Percentiles rank a stretch among this genome's conserved stretches.
These are phyloP conservation scores for Suillus weaverae DNA, from an alignment of 768 basidiomycete species.

Conservation along the genomic window DNA sequence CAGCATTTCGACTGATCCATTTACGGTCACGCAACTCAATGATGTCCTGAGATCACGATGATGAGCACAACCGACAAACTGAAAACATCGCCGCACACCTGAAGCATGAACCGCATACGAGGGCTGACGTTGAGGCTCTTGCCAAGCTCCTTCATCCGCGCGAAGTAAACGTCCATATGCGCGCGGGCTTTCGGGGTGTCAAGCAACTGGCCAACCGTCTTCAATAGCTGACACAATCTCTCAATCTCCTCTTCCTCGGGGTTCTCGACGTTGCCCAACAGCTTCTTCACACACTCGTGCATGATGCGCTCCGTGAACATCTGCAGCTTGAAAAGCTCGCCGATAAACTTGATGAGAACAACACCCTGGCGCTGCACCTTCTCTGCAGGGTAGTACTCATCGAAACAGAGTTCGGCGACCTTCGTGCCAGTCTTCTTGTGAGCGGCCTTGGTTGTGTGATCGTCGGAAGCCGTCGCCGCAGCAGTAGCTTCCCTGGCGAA, in stretches of 20 bases:
- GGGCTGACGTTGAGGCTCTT: constrained; percentile 78
- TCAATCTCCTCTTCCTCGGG: constrained; percentile 99
- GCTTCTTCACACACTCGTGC: constrained; percentile 97
- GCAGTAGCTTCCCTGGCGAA: constrained; percentile 68
- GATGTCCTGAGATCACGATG: constrained; percentile 62
- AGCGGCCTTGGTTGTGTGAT: constrained; percentile 73
- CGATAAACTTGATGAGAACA: constrained; percentile 96
- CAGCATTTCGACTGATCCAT: constrained; percentile 73
- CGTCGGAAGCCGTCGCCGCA: constrained; percentile 71
- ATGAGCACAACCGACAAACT: constrained; percentile 6
- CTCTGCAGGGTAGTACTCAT: constrained; percentile 94
- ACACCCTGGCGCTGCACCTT: constrained; percentile 97
- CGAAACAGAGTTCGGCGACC: constrained; percentile 80
- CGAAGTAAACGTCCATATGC: constrained; percentile 93
- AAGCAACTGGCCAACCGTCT: constrained; percentile 84
- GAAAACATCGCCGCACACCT: constrained; percentile 53
- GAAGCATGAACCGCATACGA: constrained; percentile 94
- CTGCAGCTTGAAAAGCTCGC: constrained; percentile 96
- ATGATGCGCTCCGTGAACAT: constrained; percentile 98
- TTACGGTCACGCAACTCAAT: constrained; percentile 83
- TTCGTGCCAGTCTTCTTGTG: constrained; percentile 55
- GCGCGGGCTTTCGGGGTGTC: constrained; percentile 81
- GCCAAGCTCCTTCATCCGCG: constrained; percentile 80
- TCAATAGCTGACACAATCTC: constrained; percentile 88
- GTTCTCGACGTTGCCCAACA: constrained; percentile 88